These are phyloP conservation scores for Acephala macrosclerotiorum DNA, from an alignment of 2,329 filamentous ascomycete species.

Conservation along the genomic window DNA sequence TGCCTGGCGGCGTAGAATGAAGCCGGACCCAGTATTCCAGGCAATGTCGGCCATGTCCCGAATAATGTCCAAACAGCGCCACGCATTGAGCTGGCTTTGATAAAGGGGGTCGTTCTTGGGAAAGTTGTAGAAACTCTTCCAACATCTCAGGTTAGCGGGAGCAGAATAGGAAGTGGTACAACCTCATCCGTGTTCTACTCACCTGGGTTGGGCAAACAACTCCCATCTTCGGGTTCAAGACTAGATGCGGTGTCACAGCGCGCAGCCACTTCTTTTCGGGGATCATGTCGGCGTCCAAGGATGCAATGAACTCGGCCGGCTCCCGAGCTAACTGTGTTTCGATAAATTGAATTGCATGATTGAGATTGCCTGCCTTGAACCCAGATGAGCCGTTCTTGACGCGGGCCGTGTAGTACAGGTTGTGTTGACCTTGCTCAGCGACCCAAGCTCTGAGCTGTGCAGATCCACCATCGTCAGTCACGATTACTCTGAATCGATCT, in stretches of 20 bases:
- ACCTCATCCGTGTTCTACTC: not conserved
- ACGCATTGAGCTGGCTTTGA: constrained; percentile 62
- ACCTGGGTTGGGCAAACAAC: constrained; percentile 67
- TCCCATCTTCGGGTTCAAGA: constrained; percentile 62
- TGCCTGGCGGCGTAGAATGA: constrained; percentile 64
- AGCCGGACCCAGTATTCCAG: constrained; percentile 72
- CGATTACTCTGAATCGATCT: constrained; percentile 57
- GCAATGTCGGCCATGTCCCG: constrained; percentile 58
- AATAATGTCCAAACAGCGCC: constrained; percentile 57
- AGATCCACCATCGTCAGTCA: constrained; percentile 61
- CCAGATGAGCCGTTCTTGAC: constrained; percentile 58
- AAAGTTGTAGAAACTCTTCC: constrained; percentile 63
- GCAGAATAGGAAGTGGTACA: too few relatives aligned
- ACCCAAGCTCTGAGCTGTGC: constrained; percentile 48
- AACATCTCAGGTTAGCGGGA: too few relatives aligned
- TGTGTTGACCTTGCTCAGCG: constrained; percentile 46
- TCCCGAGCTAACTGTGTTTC: constrained; percentile 55
- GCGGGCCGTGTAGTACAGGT: constrained; percentile 60
- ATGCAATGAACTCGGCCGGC: constrained; percentile 65
- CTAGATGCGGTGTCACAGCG: constrained; percentile 63
- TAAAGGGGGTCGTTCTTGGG: constrained; percentile 65
- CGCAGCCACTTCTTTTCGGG: constrained; percentile 64
- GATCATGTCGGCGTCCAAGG: constrained; percentile 74
- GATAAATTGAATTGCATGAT: constrained; percentile 45
- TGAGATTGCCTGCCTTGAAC: constrained; percentile 70